These are phyloP conservation scores for Orbilia brochopaga DNA, from an alignment of 2,329 filamentous ascomycete species.

Conservation along the genomic window DNA sequence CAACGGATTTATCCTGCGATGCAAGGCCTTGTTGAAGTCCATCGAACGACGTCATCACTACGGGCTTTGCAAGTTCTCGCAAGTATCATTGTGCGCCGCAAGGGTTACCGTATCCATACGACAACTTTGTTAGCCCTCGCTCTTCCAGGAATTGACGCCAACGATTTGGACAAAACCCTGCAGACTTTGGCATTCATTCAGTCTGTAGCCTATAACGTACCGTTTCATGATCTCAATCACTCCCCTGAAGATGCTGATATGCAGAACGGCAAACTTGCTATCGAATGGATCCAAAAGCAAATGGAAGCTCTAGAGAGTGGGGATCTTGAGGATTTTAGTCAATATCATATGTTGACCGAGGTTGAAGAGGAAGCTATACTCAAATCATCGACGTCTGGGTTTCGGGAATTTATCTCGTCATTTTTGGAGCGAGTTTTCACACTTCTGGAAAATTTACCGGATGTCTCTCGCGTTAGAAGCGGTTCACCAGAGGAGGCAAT, in stretches of 20 bases:
- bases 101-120: constrained; percentile 95
- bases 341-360: constrained; percentile 78
- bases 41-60: constrained; percentile 91
- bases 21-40: constrained; percentile 94
- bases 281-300: constrained; percentile 82
- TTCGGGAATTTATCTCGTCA: constrained; percentile 88
- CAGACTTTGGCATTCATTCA: constrained; percentile 95
- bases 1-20: constrained; percentile 97
- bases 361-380: constrained; percentile 86
- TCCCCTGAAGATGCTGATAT: constrained; percentile 67
- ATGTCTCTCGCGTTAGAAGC: constrained; percentile 82
- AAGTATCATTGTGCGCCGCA: constrained; percentile 86
- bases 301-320: constrained; percentile 95
- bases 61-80: constrained; percentile 90
- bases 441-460: constrained; percentile 89
- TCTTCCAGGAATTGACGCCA: constrained; percentile 93
- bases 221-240: constrained; percentile 80
- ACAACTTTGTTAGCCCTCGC: constrained; percentile 92
- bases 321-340: constrained; percentile 82
- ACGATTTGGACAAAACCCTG: constrained; percentile 94
- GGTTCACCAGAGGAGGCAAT: constrained; percentile 96
- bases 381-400: constrained; percentile 89
- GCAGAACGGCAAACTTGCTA: constrained; percentile 63
- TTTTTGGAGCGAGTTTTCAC: constrained; percentile 95
- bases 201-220: constrained; percentile 93